Evolutionary conservation across 768 basidiomycete species (phyloP), one percentile per base, ranked within the genome.

Genomic region (Auricularia sp.): DNA sequence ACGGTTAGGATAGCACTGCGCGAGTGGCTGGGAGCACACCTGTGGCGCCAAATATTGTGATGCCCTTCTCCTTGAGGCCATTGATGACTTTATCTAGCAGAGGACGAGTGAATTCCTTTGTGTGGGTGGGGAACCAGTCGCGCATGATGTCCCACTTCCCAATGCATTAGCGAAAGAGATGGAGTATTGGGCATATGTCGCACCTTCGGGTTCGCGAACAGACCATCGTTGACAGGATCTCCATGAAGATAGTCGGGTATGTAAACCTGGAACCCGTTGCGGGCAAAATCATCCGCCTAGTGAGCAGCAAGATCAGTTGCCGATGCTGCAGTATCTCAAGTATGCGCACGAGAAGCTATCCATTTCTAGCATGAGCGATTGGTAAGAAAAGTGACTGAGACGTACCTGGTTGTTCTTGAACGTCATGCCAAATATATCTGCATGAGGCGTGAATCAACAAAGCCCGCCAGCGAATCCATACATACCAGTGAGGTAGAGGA

Each of bases 281-380:
- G 29, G 14, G 65, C 65, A 42, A 66, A 66, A 29, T 63, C 65
- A 23, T 66, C 65, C 33, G 65, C 62, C 65, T 66, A 29, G 29
- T 29, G 29, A 29, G 29, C 29, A 29, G 29, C 29, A 29, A 29
- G 29, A 29, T 29, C 29, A 29, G 29, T 29, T 29, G 29, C 29
- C 29, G 29, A 29, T 29, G 29, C 29, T 29, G 29, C 29, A 29
- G 29, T 29, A 29, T 29, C 29, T 29, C 29, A 29, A 29, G 29
- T 29, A 29, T n/a, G 12, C 42, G n/a, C 23, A 34, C 33, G 12
- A 23, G 39, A 44, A 21, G 18, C 36, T 47, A 44, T 44, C 10
- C 18, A 62, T 21, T 36, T n/a, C n/a, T 34, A 12, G 33, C 12
- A 56, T 63, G 56, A 35, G 35, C 62, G 18, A 36, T 53, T 23